Evolutionary conservation across 108 stramenopile genomes (phyloP), one percentile per base, ranked within the genome.

Genomic region (Fistulifera pelliculosa): DNA sequence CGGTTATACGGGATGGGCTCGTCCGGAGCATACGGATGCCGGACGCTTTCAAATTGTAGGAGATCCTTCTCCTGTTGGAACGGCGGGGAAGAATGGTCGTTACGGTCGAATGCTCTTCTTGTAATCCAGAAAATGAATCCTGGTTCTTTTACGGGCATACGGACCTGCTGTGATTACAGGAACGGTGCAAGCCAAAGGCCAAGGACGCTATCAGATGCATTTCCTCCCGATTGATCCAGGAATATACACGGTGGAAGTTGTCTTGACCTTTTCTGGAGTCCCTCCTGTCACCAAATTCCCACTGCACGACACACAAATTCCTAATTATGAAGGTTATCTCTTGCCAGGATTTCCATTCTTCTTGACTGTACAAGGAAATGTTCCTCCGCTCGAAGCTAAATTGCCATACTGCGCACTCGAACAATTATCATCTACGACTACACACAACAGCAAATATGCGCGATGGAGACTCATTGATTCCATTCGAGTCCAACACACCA

Each of bases 1-100:
- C 5, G 85, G 85, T n/a, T 86, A 86, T 38, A 82, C 80, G 3
- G 85, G 85, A 27, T 86, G 85, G 85, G 73, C 75, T 13, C 76
- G 85, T 27, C 78, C 85, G 0, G 76, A 80, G 61, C 45, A 57
- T 11, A 86, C 85, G 0, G 41, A 79, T 27, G 85, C 79, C 4
- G 60, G 73, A 10, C 73, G 65, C 27, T 80, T 79, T 60, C 26
- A 68, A 8, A 66, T 85, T 12, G 18, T 24, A 40, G 44, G 56
- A 50, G n/a, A 41, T 45, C 48, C 64, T n/a, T 47, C 56, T 28
- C 0, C 1, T 17, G 3, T 1, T n/a, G 39, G 48, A 38, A 45
- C 1, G 31, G 58, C 43, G 7, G 57, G 17, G n/a, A 57, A 49
- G 48, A 43, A 44, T 58, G 54, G 50, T 2, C 10, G 41, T 41